phyloP scores from a whole-genome alignment of 345 rosid species.

The Crucihimalaya himalaica region DNA sequence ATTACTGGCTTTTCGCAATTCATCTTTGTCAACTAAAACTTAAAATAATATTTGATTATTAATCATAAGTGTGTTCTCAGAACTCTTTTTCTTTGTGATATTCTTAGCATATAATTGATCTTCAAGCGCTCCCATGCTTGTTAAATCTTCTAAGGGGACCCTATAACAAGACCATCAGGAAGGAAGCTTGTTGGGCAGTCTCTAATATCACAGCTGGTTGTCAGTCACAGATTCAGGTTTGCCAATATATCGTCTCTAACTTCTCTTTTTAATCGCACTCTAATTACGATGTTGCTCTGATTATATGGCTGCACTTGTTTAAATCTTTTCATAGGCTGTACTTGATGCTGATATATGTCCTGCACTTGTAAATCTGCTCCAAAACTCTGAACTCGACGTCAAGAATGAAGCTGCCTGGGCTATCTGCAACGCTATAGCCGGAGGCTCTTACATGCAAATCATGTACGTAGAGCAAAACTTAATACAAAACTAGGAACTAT shows the following conservation, averaged over 20 bases:
- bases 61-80: conserved; percentile 9
- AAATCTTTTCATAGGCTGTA: conserved; percentile 44
- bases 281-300: background rate
- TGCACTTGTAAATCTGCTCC: conserved; percentile 52
- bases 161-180: conserved; percentile 42
- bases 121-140: conserved; percentile 44
- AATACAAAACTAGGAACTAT: background rate
- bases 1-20: background rate
- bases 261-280: conserved; percentile 4
- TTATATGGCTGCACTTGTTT: conserved; percentile 9
- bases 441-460: conserved; percentile 60
- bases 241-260: conserved; percentile 1
- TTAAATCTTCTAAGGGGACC: conserved; percentile 37
- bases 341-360: conserved; percentile 51
- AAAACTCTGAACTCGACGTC: conserved; percentile 53
- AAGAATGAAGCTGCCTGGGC: conserved; percentile 51
- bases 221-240: conserved; percentile 43
- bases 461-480: conserved; percentile 36
- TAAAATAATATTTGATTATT: background rate
- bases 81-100: conserved; percentile 15
- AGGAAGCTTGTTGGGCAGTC: conserved; percentile 45
- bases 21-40: background rate
- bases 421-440: conserved; percentile 49
- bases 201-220: conserved; percentile 53
- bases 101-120: conserved; percentile 41